Percentiles rank a stretch among this genome's conserved stretches.
These are phyloP conservation scores for Malassezia cuniculi DNA, from an alignment of 1,284 basidiomycete genomes.

Conservation along the genomic window DNA sequence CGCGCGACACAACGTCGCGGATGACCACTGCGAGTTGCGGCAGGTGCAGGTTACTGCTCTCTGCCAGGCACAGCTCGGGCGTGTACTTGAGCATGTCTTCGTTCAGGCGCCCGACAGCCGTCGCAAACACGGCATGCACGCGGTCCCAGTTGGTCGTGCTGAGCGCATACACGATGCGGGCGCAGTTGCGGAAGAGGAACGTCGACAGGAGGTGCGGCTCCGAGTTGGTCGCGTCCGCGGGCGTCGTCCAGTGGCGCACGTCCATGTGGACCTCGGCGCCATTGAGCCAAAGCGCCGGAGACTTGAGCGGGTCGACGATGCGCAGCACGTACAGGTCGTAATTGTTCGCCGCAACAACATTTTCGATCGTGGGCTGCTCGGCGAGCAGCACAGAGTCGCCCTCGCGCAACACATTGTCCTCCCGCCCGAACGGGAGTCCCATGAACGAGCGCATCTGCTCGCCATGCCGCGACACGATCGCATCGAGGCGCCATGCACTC, in stretches of 20 bases:
- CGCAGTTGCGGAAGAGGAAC: constrained; percentile 1
- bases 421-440: too few species aligned
- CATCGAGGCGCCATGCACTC: neutral
- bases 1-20: neutral
- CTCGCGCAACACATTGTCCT: neutral
- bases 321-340: too few species aligned
- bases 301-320: too few species aligned
- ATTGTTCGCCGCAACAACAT: too few species aligned
- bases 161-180: neutral
- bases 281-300: too few species aligned
- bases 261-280: too few species aligned
- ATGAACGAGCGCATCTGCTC: neutral
- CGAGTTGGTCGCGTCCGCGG: constrained; percentile 2
- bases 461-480: neutral
- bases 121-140: neutral
- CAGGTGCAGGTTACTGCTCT: constrained; percentile 2
- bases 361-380: too few species aligned
- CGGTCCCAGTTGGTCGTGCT: constrained; percentile 3
- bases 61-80: neutral
- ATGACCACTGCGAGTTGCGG: neutral
- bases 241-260: constrained; percentile 1
- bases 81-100: neutral
- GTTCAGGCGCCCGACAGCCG: neutral
- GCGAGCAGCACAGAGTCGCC: neutral
- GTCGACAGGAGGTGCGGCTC: neutral